Conservation (phyloP, 768 basidiomycete genomes). For the Epithele typhae region DNA sequence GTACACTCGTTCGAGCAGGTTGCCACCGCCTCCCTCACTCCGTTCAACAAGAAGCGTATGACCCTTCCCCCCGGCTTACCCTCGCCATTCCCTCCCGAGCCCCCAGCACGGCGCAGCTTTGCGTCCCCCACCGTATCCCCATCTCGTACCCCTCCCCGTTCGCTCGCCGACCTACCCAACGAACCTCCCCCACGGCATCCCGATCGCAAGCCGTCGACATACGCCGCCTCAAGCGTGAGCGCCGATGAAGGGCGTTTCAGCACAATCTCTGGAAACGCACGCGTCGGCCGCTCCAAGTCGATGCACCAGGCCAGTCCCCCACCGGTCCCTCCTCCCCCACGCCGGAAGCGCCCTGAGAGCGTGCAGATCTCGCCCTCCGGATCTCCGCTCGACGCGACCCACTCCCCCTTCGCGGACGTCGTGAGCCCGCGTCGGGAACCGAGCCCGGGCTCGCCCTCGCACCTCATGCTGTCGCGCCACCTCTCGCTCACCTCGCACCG, state of each 20-base stretch:
- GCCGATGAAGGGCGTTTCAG: no score
- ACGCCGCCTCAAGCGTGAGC: slow-evolving; percentile 12
- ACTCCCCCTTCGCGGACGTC: slow-evolving; percentile 13
- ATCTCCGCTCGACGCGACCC: slow-evolving; percentile 4
- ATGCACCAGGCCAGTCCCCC: slow-evolving; percentile 42
- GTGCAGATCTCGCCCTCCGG: slow-evolving; percentile 38
- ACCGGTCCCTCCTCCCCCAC: slow-evolving; percentile 39
- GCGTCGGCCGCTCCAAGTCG: slow-evolving; percentile 51
- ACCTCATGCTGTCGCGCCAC: slow-evolving; percentile 32
- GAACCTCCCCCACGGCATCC: slow-evolving; percentile 52
- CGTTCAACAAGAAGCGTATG: slow-evolving; percentile 10
- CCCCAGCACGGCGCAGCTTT: slow-evolving; percentile 4
- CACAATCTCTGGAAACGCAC: no score
- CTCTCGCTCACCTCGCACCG: slow-evolving; percentile 30
- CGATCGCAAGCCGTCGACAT: slow-evolving; percentile 35
- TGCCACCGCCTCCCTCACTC: slow-evolving; percentile 29
- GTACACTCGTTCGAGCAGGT: slow-evolving; percentile 38
- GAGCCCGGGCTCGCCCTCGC: slow-evolving; percentile 15
- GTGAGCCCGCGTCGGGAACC: slow-evolving; percentile 2
- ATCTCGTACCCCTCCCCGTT: slow-evolving; percentile 26
- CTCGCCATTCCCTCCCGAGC: slow-evolving; percentile 8
- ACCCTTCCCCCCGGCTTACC: background rate
- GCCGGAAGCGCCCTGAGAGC: slow-evolving; percentile 60
- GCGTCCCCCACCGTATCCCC: slow-evolving; percentile 25
- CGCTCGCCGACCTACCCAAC: slow-evolving; percentile 29